These are phyloP conservation scores for Pyronema domesticum DNA, from an alignment of 495 filamentous ascomycete species.

Conservation along the genomic window DNA sequence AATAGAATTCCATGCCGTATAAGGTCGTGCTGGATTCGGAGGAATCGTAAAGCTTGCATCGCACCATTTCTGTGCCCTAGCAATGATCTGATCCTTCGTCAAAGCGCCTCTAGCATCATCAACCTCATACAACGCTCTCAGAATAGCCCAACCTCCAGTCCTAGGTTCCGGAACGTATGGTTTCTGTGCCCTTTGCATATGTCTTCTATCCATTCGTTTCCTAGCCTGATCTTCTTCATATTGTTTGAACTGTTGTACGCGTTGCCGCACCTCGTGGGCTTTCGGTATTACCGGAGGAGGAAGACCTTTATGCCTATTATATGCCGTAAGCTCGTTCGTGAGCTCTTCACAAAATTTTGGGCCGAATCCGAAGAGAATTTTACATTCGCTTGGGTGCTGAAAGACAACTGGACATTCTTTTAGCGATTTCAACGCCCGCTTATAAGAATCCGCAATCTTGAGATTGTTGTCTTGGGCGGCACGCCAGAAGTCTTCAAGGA, in stretches of 20 bases:
- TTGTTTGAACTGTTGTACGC: conserved; percentile 46
- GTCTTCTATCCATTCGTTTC: conserved; percentile 36
- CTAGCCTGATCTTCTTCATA: conserved; percentile 47
- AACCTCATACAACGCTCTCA: conserved; percentile 46
- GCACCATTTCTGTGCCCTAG: conserved; percentile 51
- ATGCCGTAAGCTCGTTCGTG: neutral
- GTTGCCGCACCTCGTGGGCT: conserved; percentile 51
- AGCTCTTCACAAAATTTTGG: neutral
- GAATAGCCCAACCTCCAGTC: conserved; percentile 57
- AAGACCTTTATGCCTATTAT: neutral
- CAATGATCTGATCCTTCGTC: conserved; percentile 51
- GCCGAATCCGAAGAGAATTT: conserved; percentile 56
- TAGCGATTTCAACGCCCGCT: conserved; percentile 64
- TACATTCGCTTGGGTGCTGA: conserved; percentile 54
- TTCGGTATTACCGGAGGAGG: conserved; percentile 11
- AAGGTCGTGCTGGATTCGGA: conserved; percentile 46
- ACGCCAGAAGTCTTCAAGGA: conserved; percentile 71
- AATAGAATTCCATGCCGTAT: conserved; percentile 77
- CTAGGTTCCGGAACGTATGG: conserved; percentile 53
- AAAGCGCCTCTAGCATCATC: conserved; percentile 28
- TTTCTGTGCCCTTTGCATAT: too few species aligned
- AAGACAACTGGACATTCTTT: conserved; percentile 60
- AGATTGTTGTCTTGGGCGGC: conserved; percentile 49
- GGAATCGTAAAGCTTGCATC: conserved; percentile 59
- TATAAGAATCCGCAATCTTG: conserved; percentile 56